Evolutionary conservation across 208 protist species (phyloP), one percentile per base, ranked within the genome.

Genomic region (Blechomonas ayalai): DNA sequence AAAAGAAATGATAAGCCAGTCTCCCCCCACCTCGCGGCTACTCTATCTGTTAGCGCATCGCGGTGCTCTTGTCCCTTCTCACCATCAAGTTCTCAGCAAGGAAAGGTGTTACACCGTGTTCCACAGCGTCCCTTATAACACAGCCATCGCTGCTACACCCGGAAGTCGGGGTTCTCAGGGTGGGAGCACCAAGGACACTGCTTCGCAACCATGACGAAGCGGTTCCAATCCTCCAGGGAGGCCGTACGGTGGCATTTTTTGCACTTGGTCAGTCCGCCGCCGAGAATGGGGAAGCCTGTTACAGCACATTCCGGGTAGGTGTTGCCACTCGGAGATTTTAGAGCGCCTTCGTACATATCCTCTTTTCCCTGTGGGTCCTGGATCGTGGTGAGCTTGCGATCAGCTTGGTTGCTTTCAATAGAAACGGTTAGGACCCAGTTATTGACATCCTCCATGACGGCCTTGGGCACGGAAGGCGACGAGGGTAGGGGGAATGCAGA

Each of bases 341-440:
- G 54, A 10, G 70, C 46, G 33, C 78, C 89, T 35, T 86, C 89
- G 59, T 90, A 96, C 73, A 92, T 92, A 33, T 57, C 43, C 37
- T 72, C 49, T 19, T 69, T 55, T 42, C 44, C 77, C 42, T 92
- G 79, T 6, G 71, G 75, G 37, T 91, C 80, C 32, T 39, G 54
- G 24, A 74, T 66, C 25, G 62, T 77, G 10, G 76, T 66, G 37
- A 97, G 67, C 35, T 34, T 41, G 26, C 73, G 68, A 33, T 81
- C 59, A 10, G 71, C 45, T 8, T 26, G 38, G 19, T 67, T 74
- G 44, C 67, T 73, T 49, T 96, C 87, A 44, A 96, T 92, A 22
- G 78, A 93, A 23, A 89, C 64, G 16, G 82, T 71, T n/a, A 96
- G 73, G 42, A 96, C 92, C 91, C 82, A 97, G 50, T 83, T 82